These are phyloP conservation scores for Paraglomus occultum DNA, from an alignment of 192 early-diverging fungal species.

Conservation along the genomic window DNA sequence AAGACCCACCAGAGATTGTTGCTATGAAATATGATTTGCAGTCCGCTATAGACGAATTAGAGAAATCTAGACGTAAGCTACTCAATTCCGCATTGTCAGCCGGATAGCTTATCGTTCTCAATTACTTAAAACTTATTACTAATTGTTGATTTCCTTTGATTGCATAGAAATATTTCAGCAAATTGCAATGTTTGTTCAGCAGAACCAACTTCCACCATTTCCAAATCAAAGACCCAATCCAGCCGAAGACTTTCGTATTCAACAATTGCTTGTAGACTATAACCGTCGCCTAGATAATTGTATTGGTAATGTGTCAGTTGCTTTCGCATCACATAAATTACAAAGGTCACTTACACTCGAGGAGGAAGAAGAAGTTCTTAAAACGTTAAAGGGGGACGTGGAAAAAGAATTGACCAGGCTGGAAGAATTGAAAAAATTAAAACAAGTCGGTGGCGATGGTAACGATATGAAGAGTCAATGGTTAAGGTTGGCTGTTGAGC, in stretches of 20 bases:
- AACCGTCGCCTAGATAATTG: constrained; percentile 7
- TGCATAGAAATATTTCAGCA: neutral
- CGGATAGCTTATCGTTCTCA: too few species aligned
- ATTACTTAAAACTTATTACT: too few species aligned
- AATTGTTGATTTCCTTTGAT: too few species aligned
- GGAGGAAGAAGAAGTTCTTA: constrained; percentile 6
- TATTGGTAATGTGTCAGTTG: neutral
- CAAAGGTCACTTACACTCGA: neutral
- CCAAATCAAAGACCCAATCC: neutral
- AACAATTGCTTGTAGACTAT: neutral
- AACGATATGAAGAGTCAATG: neutral
- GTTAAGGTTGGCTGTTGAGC: constrained; percentile 5
- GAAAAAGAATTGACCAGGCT: neutral
- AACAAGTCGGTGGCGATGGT: neutral
- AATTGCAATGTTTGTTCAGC: neutral
- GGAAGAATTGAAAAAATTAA: constrained; percentile 2
- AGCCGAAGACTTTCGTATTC: constrained; percentile 9
- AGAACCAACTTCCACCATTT: neutral
- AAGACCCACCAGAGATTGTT: neutral
- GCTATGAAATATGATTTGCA: neutral
- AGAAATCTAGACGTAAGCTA: too few species aligned
- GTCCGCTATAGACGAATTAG: too few species aligned
- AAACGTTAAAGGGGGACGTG: neutral
- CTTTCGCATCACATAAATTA: neutral
- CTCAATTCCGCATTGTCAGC: too few species aligned